phyloP scores from a whole-genome alignment of 768 basidiomycete species.

The Pulveroboletus sp. region DNA sequence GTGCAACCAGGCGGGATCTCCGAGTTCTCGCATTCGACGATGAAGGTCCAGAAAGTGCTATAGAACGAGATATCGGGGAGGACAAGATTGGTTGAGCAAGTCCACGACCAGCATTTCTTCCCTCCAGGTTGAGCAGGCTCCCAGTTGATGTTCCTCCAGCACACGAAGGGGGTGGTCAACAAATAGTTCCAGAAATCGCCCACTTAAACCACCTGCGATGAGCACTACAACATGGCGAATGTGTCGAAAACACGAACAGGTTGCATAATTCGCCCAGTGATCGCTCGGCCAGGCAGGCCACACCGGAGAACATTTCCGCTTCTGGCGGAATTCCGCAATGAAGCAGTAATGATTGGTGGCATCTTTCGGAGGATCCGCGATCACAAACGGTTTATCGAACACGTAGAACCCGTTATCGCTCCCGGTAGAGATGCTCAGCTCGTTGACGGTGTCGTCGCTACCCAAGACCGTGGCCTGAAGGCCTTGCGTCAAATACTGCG shows the following conservation, averaged over 20 bases:
- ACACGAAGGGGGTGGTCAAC: background rate
- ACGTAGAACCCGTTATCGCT: conserved; percentile 3
- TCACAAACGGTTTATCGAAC: background rate
- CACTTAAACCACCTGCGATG: background rate
- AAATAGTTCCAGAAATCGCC: background rate
- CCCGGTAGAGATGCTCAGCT: conserved; percentile 1
- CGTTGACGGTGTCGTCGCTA: background rate
- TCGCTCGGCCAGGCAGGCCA: conserved; percentile 5
- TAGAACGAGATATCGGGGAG: background rate
- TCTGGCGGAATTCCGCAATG: conserved; percentile 8
- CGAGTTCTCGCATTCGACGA: conserved; percentile 5
- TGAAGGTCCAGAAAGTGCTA: conserved; percentile 8
- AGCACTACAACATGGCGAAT: background rate
- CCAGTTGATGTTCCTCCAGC: background rate
- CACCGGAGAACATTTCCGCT: conserved; percentile 1
- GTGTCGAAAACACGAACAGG: background rate
- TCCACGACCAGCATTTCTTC: background rate
- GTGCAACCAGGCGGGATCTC: too few relatives aligned
- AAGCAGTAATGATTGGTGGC: conserved; percentile 6
- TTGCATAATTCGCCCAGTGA: background rate
- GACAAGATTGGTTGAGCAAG: background rate
- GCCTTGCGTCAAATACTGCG: background rate
- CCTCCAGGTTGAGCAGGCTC: background rate
- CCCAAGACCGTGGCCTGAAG: background rate
- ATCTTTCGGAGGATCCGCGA: background rate